Conservation (phyloP, 257 asterid species). For the Mentha longifolia region DNA sequence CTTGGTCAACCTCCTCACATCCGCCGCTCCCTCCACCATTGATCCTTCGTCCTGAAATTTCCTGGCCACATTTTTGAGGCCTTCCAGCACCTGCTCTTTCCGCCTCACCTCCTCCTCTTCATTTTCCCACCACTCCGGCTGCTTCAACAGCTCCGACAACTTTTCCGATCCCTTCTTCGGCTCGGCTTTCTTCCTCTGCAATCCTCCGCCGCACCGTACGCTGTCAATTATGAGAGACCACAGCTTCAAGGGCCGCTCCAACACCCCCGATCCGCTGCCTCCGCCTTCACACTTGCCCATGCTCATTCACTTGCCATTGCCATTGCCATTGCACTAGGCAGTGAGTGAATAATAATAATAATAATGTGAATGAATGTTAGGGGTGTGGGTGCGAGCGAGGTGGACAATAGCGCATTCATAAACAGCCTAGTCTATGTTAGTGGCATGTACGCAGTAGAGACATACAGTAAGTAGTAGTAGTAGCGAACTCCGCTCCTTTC, state of each 20-base stretch:
- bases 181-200: neutral
- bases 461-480: too few relatives aligned
- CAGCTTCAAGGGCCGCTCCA: constrained; percentile 63
- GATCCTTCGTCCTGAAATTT: constrained; percentile 37
- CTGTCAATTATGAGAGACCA: constrained; percentile 73
- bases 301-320: neutral
- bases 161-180: constrained; percentile 57
- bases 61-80: constrained; percentile 56
- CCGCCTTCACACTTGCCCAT: constrained; percentile 60
- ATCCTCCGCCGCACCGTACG: constrained; percentile 64
- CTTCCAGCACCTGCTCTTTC: constrained; percentile 63
- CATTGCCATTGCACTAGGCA: neutral
- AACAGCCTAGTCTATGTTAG: neutral
- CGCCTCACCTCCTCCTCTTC: constrained; percentile 57
- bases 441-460: too few relatives aligned
- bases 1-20: constrained; percentile 70
- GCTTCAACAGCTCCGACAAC: constrained; percentile 69
- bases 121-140: constrained; percentile 65
- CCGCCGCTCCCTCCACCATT: constrained; percentile 66
- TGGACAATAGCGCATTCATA: constrained; percentile 20
- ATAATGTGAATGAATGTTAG: too few relatives aligned
- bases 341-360: too few relatives aligned
- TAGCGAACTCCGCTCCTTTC: neutral
- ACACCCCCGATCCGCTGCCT: constrained; percentile 55
- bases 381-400: neutral